These are phyloP conservation scores for Fistulina hepatica DNA, from an alignment of 1,284 basidiomycete species.

Conservation along the genomic window DNA sequence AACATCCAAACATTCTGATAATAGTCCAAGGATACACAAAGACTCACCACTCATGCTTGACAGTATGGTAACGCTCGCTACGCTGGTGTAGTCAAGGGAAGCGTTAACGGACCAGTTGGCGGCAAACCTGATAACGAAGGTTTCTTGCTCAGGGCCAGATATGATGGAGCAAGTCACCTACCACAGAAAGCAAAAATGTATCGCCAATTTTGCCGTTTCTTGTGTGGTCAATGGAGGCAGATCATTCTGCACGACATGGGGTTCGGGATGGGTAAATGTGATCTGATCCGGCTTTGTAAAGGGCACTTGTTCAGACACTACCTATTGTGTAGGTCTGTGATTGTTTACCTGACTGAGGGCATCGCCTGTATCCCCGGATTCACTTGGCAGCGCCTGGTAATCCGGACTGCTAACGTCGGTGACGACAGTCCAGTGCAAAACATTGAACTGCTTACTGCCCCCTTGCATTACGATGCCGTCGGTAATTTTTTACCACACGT, in stretches of 20 bases:
- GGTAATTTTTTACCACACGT: constrained; percentile 28
- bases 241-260: constrained; percentile 3
- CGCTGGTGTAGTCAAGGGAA: constrained; percentile 75
- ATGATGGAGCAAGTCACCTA: constrained; percentile 3
- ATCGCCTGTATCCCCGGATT: too few relatives aligned
- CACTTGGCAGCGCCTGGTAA: too few relatives aligned
- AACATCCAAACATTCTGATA: constrained; percentile 1
- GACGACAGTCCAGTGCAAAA: too few relatives aligned
- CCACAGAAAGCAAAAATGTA: constrained; percentile 77
- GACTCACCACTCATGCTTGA: constrained; percentile 78
- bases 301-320: too few relatives aligned
- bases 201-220: constrained; percentile 71
- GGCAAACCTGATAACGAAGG: constrained; percentile 38
- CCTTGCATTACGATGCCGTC: too few relatives aligned
- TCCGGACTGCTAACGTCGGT: too few relatives aligned
- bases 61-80: constrained; percentile 84
- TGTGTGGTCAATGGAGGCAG: constrained; percentile 45
- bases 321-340: too few relatives aligned
- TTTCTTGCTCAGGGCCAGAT: background rate
- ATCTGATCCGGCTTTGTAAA: too few relatives aligned
- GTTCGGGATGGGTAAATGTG: constrained; percentile 1
- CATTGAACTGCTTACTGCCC: too few relatives aligned
- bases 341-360: too few relatives aligned
- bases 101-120: constrained; percentile 88
- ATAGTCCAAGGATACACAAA: background rate